Evolutionary conservation across 441 rosid genomes (phyloP), one percentile per base, ranked within the genome.

Genomic region (Geranium incanum): DNA sequence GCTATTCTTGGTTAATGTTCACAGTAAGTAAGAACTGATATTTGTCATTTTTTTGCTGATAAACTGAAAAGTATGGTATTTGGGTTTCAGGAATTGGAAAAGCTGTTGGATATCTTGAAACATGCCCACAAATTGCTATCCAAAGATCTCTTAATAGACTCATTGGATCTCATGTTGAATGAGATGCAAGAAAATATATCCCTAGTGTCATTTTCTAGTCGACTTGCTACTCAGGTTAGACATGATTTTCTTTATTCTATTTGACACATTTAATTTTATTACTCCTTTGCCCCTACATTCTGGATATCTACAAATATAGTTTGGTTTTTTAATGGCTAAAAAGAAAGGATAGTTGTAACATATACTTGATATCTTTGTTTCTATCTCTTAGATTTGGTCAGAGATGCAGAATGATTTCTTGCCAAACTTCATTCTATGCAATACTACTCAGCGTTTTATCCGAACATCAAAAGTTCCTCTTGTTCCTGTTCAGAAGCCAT

Each of bases 391-490:
- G 99, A 88, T 95, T 76, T 95, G 98, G 99, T 93, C 99, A 74
- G 99, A 95, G 89, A 91, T 95, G 97, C 98, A 89, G 85, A 86
- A 79, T 71, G 99, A 95, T 82, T 95, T 95, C 91, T 75, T 95
- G 82, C 99, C 98, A 48, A 95, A 91, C 85, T 95, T 95, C 81
- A 85, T 95, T 75, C 93, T 95, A 66, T 95, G 99, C 84, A 93
- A 95, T 80, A 95, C 98, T 59, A 95, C 99, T 75, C 98, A 95
- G 73, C 90, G 98, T 66, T 93, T 95, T 79, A 84, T 95, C 70
- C 89, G 97, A 48, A 93, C 98, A 78, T 85, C 94, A 37, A 91
- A 84, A 78, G 88, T 88, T 78, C 84, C 89, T 48, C 78, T 71
- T 70, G 86, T 79, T 70, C 91, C 98, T 78, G 87, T 89, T 75